These are phyloP conservation scores for Phoma sp. DNA, from an alignment of 2,329 filamentous ascomycete genomes.

Conservation along the genomic window DNA sequence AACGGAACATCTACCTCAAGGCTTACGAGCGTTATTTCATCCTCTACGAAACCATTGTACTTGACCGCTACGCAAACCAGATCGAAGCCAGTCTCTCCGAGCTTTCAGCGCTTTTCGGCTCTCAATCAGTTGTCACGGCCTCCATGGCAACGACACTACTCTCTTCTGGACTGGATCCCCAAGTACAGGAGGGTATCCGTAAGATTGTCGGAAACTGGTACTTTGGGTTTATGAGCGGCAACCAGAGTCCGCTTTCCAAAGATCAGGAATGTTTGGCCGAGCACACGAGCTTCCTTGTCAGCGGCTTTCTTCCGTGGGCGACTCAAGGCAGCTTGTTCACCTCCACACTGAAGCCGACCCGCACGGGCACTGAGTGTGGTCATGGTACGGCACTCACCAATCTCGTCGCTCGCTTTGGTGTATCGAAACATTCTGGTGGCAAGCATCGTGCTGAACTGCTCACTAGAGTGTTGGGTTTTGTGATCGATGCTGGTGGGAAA, in stretches of 20 bases:
- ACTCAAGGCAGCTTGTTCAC: conserved; percentile 55
- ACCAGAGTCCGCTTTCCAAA: conserved; percentile 6
- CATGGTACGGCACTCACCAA: conserved; percentile 51
- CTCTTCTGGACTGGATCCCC: conserved; percentile 48
- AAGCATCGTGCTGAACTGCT: conserved; percentile 30
- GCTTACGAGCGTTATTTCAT: conserved; percentile 54
- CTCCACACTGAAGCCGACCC: conserved; percentile 42
- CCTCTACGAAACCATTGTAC: conserved; percentile 56
- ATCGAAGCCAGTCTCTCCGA: conserved; percentile 54
- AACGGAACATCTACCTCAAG: conserved; percentile 23
- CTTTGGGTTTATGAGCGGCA: conserved; percentile 37
- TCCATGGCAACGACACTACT: conserved; percentile 54
- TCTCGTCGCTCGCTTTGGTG: conserved; percentile 45
- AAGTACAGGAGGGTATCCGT: conserved; percentile 55
- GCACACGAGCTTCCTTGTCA: conserved; percentile 47
- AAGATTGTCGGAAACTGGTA: conserved; percentile 56
- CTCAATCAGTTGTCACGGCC: conserved; percentile 44
- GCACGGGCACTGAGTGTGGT: conserved; percentile 40
- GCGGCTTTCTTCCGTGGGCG: conserved; percentile 56
- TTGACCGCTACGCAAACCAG: conserved; percentile 58
- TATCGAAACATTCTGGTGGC: conserved; percentile 7
- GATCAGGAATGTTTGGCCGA: conserved; percentile 3
- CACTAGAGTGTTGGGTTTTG: conserved; percentile 42
- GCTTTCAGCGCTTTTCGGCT: conserved; percentile 48
- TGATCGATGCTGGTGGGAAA: conserved; percentile 42